Conservation (phyloP, 805 yeast species). For the Alloascoidea africana region DNA sequence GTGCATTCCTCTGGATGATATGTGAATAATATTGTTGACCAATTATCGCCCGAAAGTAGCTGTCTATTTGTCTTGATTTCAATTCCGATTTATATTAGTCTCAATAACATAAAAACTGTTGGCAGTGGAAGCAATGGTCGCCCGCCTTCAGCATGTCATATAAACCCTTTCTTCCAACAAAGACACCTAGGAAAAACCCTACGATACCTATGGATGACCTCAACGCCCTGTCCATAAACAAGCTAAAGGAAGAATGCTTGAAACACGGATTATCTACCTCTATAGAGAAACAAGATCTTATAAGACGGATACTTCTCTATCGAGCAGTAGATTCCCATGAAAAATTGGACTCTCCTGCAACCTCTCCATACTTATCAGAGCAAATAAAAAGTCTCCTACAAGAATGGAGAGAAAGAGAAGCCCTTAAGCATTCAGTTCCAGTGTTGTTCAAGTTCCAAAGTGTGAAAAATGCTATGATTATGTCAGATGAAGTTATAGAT, state of each 20-base stretch:
- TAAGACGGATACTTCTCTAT: neutral
- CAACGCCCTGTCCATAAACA: neutral
- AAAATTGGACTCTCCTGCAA: neutral
- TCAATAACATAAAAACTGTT: no score
- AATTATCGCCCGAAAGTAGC: no score
- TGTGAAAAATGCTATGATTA: neutral
- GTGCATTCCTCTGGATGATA: no score
- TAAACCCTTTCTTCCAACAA: no score
- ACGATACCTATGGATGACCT: no score
- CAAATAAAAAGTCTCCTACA: neutral
- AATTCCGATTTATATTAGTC: no score
- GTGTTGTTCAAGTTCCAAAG: neutral
- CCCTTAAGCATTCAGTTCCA: neutral
- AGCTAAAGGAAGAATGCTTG: neutral
- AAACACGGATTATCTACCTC: neutral
- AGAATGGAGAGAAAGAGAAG: slow-evolving; percentile 1
- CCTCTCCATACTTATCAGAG: neutral
- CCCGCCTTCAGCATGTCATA: no score
- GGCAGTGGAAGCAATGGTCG: no score
- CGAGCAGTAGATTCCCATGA: neutral
- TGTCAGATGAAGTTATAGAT: neutral
- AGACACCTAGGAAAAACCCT: no score
- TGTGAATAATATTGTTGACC: no score
- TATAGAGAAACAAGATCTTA: neutral
- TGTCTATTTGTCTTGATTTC: no score